Evolutionary conservation across 169 alveolate species (phyloP), one percentile per base, ranked within the genome.

Genomic region (Plasmodium ovale): DNA sequence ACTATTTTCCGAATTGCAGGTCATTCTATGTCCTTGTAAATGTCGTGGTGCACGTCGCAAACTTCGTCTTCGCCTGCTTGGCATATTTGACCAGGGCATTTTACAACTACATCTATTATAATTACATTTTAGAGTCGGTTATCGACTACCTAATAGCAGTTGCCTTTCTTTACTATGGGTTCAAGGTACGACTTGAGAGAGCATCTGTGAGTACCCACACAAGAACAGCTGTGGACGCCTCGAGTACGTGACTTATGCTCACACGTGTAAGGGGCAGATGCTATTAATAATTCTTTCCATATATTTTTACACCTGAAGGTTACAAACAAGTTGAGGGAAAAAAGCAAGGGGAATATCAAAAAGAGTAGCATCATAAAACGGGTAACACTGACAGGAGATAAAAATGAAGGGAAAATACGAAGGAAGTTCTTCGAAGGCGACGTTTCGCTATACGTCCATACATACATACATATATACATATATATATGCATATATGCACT

Each of bases 111-210:
- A 60, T 74, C 27, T 74, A 39, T 59, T 74, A 60, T 35, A 74
- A 74, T 53, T 74, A 59, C 56, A 74, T 74, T 65, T 37, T 74
- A 53, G 88, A 74, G 49, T 59, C 88, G 2, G 27, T 74, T 33
- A 31, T 74, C 12, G 88, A 74, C 44, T 74, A 74, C 37, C 4
- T 60, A 74, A 74, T 74, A 60, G 88, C 77, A 27, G 62, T 60
- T 37, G 73, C 62, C 6, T 74, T 74, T 35, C 29, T 74, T 12
- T 74, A 74, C 56, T 74, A 74, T 42, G 88, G 88, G n/a, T n/a
- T 74, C 27, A 74, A 74, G 67, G 88, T 74, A 19, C 31, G n/a
- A n/a, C n/a, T n/a, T n/a, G n/a, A n/a, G n/a, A n/a, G n/a, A n/a
- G n/a, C n/a, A n/a, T n/a, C n/a, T n/a, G n/a, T n/a, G n/a, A n/a